A percentile compares a stretch with the other conserved stretches of the same genome.
Conservation (phyloP, 768 basidiomycete genomes). For the Leccinum obscurum region DNA sequence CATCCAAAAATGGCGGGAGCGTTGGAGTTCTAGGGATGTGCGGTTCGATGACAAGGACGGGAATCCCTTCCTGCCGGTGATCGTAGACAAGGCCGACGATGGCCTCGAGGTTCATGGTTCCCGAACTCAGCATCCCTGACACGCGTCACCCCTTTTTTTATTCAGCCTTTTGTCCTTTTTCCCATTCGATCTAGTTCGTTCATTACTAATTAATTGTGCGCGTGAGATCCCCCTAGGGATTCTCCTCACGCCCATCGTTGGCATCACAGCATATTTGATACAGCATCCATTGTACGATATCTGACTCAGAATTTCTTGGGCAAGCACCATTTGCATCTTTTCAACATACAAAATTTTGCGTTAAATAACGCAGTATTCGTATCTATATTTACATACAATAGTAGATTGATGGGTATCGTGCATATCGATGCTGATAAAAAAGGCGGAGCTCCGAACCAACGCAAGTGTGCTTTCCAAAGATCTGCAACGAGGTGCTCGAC, state of each 20-base stretch:
- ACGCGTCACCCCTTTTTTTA: background rate
- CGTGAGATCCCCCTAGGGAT: background rate
- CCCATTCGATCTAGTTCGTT: background rate
- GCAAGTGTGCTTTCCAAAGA: background rate
- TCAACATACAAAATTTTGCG: background rate
- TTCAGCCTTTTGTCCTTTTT: background rate
- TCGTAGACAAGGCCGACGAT: background rate
- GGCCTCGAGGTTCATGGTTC: background rate
- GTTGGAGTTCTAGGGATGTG: constrained; percentile 30
- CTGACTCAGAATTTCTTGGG: background rate
- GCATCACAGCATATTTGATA: background rate
- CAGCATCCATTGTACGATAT: constrained; percentile 3
- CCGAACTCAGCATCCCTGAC: background rate
- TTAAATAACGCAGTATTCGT: background rate
- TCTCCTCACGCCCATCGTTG: background rate
- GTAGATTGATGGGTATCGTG: background rate
- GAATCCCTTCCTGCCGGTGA: constrained; percentile 17
- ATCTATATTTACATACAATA: background rate
- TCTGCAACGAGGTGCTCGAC: background rate
- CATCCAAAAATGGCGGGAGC: constrained; percentile 31
- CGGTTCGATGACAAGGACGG: constrained; percentile 36
- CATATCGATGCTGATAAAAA: background rate
- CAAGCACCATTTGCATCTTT: constrained; percentile 1
- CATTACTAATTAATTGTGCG: background rate
- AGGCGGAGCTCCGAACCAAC: background rate